Percentiles rank a stretch among this genome's conserved stretches.
phyloP scores from a whole-genome alignment of 2,329 filamentous ascomycete genomes.

The Bipolaris cookei region DNA sequence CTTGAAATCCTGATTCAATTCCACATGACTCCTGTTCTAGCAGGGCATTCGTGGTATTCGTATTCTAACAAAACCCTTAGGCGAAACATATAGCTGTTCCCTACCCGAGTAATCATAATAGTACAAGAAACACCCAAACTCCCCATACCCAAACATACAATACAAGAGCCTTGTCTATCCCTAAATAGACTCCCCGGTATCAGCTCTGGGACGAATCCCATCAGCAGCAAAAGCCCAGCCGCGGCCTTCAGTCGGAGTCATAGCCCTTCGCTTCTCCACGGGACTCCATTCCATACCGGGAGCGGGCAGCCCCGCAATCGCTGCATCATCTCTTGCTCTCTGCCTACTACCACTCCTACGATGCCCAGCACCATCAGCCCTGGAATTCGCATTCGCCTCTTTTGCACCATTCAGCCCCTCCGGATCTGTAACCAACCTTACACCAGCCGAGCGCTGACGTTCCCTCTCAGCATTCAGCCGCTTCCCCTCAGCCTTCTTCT shows the following conservation, averaged over 20 bases:
- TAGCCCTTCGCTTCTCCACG: slow-evolving; percentile 46
- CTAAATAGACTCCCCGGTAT: slow-evolving; percentile 43
- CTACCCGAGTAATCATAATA: not conserved
- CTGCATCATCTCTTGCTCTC: slow-evolving; percentile 44
- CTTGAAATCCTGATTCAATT: no score
- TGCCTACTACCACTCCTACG: slow-evolving; percentile 19
- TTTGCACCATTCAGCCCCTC: slow-evolving; percentile 2
- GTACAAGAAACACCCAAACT: not conserved
- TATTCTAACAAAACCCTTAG: no score
- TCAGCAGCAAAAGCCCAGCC: slow-evolving; percentile 39
- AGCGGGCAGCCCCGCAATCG: slow-evolving; percentile 37
- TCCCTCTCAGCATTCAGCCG: slow-evolving; percentile 41
- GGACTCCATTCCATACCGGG: slow-evolving; percentile 50
- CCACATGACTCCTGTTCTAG: no score
- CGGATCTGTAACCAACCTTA: slow-evolving; percentile 12
- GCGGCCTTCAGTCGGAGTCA: slow-evolving; percentile 49
- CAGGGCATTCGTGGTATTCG: no score
- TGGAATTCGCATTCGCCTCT: not conserved
- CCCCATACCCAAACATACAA: not conserved
- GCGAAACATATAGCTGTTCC: no score
- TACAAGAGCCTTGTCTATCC: not conserved
- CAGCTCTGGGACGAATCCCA: slow-evolving; percentile 43
- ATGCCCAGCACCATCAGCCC: slow-evolving; percentile 4
- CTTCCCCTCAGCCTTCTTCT: slow-evolving; percentile 58
- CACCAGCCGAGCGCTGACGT: slow-evolving; percentile 40